Evolutionary conservation across 1,284 basidiomycete genomes (phyloP).

Genomic region (Ceratobasidium sp.): DNA sequence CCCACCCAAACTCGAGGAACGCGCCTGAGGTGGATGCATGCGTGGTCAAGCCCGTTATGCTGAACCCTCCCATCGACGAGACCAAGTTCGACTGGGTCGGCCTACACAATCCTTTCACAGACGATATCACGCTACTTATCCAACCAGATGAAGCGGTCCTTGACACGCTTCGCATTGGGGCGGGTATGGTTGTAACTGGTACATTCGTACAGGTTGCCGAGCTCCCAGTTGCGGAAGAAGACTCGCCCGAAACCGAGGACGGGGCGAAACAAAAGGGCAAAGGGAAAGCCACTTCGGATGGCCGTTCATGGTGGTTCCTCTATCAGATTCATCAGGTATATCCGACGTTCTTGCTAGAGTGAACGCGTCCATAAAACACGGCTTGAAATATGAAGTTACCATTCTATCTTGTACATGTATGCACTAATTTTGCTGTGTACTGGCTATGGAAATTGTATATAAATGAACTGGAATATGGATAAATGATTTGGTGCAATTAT

Average conservation of each 20-base stretch:
- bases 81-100: constrained; percentile 40
- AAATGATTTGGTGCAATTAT: no score
- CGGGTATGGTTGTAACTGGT: constrained; percentile 32
- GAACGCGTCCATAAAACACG: neutral
- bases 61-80: constrained; percentile 20
- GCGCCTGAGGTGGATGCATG: constrained; percentile 22
- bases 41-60: constrained; percentile 26
- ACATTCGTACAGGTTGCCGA: constrained; percentile 40
- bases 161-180: constrained; percentile 23
- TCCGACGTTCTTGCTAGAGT: constrained; percentile 37
- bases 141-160: constrained; percentile 29
- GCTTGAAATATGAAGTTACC: neutral
- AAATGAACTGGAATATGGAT: constrained; percentile 1
- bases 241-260: neutral
- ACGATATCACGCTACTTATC: constrained; percentile 28
- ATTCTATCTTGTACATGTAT: constrained; percentile 26
- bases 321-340: constrained; percentile 39
- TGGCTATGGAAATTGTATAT: no score
- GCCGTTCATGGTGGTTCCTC: constrained; percentile 42
- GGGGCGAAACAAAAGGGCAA: constrained; percentile 40
- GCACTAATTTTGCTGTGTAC: constrained; percentile 4
- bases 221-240: constrained; percentile 23
- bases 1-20: constrained; percentile 8
- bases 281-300: constrained; percentile 18
- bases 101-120: constrained; percentile 25